Evolutionary conservation across 495 filamentous ascomycete species (phyloP), one percentile per base, ranked within the genome.

Genomic region (Annulohypoxylon bovei): DNA sequence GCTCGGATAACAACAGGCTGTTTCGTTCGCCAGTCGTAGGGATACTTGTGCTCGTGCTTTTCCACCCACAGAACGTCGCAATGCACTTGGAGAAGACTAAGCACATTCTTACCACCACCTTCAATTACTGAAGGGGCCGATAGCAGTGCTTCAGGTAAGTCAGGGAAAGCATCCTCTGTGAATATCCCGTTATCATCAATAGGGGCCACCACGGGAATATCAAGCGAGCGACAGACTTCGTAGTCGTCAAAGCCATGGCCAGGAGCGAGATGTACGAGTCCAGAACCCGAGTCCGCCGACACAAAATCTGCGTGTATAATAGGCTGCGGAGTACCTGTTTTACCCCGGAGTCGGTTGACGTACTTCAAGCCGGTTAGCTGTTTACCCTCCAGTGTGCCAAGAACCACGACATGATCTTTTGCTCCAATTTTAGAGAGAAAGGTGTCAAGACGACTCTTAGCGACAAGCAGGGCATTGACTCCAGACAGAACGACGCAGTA

Each of bases 241-340:
- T 98, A 99, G 78, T 99, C 95, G 33, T 99, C 95, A 83, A 97
- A 93, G 37, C 95, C 95, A 73, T 98, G 96, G 0, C 96, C 95
- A 20, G 95, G 95, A 8, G 95, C 95, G 53, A 92, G 86, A 80
- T 99, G 95, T 40, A 98, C 96, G 23, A 99, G 82, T 14, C 95
- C 95, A 47, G 95, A 92, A 18, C 95, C 95, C 25, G 94, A 96
- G 33, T 90, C 88, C 0, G 89, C 88, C 6, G 93, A 91, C 14
- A 98, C 96, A 79, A 97, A 98, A 62, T 91, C 85, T 4, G 92
- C 96, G 55, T 89, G 84, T 52, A 98, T 86, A 14, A 98, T 81
- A 0, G 88, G 89, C 62, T 93, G 92, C 1, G 84, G 72, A 18
- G 80, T 73, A 44, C 86, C 78, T 22, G 78, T 67, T 1, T 81